Evolutionary conservation across 2,329 filamentous ascomycete genomes (phyloP).

Genomic region (Talaromyces sp.): DNA sequence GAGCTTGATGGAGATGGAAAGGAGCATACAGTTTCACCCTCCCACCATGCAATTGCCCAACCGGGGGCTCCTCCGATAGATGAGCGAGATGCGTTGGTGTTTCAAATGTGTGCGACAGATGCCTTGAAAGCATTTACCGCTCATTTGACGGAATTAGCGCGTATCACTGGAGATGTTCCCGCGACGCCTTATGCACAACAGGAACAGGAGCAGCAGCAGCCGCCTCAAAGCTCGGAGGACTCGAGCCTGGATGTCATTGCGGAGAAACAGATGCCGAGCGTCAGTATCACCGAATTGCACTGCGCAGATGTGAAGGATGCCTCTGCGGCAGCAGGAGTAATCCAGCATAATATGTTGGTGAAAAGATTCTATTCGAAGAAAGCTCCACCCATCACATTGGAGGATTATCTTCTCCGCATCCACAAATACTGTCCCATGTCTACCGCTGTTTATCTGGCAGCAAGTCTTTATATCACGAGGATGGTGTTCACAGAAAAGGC

Average conservation of each 20-base stretch:
- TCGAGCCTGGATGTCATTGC: neutral
- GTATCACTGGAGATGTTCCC: constrained; percentile 60
- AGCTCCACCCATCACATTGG: constrained; percentile 73
- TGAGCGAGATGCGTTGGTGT: constrained; percentile 41
- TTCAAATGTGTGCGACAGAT: constrained; percentile 64
- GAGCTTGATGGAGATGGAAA: constrained; percentile 20
- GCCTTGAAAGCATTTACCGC: constrained; percentile 76
- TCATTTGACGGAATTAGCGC: constrained; percentile 53
- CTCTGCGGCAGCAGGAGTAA: constrained; percentile 61
- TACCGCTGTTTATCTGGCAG: constrained; percentile 85
- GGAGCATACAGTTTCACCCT: constrained; percentile 3
- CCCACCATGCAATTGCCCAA: constrained; percentile 17
- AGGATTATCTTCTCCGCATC: constrained; percentile 79
- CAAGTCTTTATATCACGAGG: constrained; percentile 79
- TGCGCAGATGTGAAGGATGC: constrained; percentile 35
- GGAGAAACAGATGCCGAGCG: constrained; percentile 14
- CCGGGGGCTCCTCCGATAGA: constrained; percentile 12
- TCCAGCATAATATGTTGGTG: constrained; percentile 80
- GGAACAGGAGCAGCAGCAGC: neutral
- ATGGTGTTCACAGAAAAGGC: constrained; percentile 71
- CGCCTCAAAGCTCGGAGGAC: neutral
- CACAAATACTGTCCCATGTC: constrained; percentile 92
- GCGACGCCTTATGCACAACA: constrained; percentile 49
- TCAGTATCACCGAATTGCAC: constrained; percentile 29
- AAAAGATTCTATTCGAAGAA: constrained; percentile 90